Evolutionary conservation across 805 yeast species (phyloP), one percentile per base, ranked within the genome.

Genomic region (Suhomyces kilbournensis): DNA sequence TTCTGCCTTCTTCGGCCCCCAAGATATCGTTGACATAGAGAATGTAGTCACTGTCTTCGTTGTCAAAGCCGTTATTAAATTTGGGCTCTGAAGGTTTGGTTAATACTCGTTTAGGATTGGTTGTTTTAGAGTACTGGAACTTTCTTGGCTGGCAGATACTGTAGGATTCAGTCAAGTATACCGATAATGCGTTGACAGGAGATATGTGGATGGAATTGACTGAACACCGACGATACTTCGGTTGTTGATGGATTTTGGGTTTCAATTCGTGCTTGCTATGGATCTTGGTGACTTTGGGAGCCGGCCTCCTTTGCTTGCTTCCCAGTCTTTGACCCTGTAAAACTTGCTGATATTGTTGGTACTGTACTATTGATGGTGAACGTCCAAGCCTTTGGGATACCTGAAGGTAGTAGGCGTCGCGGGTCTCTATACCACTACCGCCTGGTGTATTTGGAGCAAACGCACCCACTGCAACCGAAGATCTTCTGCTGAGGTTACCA

Each of bases 11-110:
- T 60, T 87, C 90, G 3, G 83, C 78, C 4, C 99, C 98, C 40
- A 94, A 72, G 22, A 94, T 84, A 66, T 96, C 99, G 67, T 96
- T 94, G 20, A 94, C 99, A 59, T 91, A 93, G 17, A 96, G 72
- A 51, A 94, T 93, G 65, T 92, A 93, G 70, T 94, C 97, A 65
- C 88, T 83, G 52, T 90, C 91, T 56, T 83, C 86, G 66, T 94
- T 94, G 70, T 94, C 99, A 64, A 63, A 81, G 7, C 97, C 97
- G 62, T 88, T 84, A 66, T 91, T 90, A 53, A 74, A 79, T 53
- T 79, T 81, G 0, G 93, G 94, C 61, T 90, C 96, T 66, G 84
- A 83, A 2, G 97, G 97, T 66, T 94, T 93, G 0, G 99, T 96
- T 43, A 94, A 74, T 2, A 91, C 97, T 51, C 99, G 75, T 55